A percentile compares a stretch with the other conserved stretches of the same genome.
Conservation (phyloP, 768 basidiomycete species). For the Auriculariales sp. region DNA sequence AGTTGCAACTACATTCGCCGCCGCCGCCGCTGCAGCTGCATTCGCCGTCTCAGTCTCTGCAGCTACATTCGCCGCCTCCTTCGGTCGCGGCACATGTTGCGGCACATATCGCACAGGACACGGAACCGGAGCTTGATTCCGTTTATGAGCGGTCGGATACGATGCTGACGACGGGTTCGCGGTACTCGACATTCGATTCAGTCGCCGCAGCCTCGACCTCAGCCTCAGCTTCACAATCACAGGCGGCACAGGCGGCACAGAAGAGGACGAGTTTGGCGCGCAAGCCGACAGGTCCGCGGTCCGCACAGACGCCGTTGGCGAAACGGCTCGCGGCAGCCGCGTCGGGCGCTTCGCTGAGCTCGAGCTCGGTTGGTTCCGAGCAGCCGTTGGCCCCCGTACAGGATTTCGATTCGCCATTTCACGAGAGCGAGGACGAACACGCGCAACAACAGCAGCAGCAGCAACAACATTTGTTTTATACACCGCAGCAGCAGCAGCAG, state of each 20-base stretch:
- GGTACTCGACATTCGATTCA: background rate
- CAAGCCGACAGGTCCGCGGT: constrained; percentile 77
- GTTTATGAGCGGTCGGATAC: background rate
- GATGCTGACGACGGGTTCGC: background rate
- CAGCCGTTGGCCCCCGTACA: constrained; percentile 10
- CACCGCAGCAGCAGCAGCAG: too few relatives aligned
- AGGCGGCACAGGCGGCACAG: background rate
- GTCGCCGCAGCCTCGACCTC: too few relatives aligned
- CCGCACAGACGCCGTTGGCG: constrained; percentile 38
- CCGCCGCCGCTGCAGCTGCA: background rate
- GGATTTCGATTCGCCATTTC: constrained; percentile 23
- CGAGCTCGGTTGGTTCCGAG: background rate
- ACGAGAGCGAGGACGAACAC: constrained; percentile 10
- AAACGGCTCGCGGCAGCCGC: background rate
- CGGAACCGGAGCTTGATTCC: background rate
- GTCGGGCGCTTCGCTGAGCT: background rate
- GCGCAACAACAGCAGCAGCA: constrained; percentile 3
- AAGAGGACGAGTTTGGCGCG: constrained; percentile 29
- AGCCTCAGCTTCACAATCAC: too few relatives aligned
- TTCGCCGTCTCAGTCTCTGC: background rate
- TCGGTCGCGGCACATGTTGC: too few relatives aligned
- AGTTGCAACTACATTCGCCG: constrained; percentile 15
- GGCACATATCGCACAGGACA: too few relatives aligned
- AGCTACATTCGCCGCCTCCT: constrained; percentile 10
- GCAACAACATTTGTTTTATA: too few relatives aligned